phyloP scores from a whole-genome alignment of 108 stramenopile species.

The Cylindrotheca closterium region DNA sequence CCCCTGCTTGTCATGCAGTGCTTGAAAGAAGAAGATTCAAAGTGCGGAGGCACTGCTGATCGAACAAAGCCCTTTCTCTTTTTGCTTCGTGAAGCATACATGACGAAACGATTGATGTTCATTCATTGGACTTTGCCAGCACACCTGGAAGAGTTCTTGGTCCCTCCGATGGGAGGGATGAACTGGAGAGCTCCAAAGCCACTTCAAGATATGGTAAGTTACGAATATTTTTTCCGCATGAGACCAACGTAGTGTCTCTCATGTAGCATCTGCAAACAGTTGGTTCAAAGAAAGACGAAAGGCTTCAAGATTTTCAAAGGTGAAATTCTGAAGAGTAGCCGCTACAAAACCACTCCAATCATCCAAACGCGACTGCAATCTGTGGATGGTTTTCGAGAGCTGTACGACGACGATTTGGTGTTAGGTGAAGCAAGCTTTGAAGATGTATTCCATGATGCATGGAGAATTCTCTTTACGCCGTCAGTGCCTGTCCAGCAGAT shows the following conservation, averaged over 20 bases:
- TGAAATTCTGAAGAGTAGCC: background rate
- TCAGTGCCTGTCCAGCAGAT: conserved; percentile 29
- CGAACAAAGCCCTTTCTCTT: conserved; percentile 29
- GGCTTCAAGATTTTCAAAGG: background rate
- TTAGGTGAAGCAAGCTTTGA: conserved; percentile 17
- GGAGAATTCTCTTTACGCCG: conserved; percentile 43
- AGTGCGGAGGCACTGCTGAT: conserved; percentile 44
- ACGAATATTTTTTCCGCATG: background rate
- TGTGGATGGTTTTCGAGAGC: conserved; percentile 8
- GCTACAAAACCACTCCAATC: background rate
- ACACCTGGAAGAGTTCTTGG: conserved; percentile 33
- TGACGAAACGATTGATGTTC: conserved; percentile 31
- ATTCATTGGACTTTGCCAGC: conserved; percentile 42
- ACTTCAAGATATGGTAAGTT: conserved; percentile 16
- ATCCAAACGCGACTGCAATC: conserved; percentile 15
- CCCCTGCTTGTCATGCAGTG: conserved; percentile 38
- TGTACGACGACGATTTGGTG: conserved; percentile 6
- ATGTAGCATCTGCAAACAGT: background rate
- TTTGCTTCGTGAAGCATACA: conserved; percentile 16
- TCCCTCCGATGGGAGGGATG: conserved; percentile 39
- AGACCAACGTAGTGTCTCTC: background rate
- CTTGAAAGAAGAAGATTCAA: conserved; percentile 5
- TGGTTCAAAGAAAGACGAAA: too few species aligned
- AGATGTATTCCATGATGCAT: conserved; percentile 39
- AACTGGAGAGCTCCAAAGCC: conserved; percentile 45